A percentile compares a stretch with the other conserved stretches of the same genome.
Conservation (phyloP, 192 early-diverging fungal species). For the Paraglomus brasilianum region DNA sequence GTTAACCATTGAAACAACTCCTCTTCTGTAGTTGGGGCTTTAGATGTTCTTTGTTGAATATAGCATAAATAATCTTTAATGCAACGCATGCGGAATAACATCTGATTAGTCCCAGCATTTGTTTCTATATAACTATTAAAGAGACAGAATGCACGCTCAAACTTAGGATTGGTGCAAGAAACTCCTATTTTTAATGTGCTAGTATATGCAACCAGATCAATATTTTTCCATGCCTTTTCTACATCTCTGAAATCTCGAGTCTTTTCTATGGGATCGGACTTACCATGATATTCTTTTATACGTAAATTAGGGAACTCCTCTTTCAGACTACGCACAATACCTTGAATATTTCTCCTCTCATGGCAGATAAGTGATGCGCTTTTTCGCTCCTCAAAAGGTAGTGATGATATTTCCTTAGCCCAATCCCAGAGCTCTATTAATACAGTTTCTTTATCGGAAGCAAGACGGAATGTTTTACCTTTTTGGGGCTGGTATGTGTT, state of each 20-base stretch:
- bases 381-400: constrained; percentile 8
- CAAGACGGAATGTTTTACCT: neutral
- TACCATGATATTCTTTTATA: constrained; percentile 10
- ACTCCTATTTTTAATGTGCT: neutral
- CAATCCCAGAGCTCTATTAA: constrained; percentile 22
- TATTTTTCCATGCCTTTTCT: neutral
- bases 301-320: neutral
- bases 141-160: constrained; percentile 9
- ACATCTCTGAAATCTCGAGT: constrained; percentile 7
- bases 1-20: constrained; percentile 22
- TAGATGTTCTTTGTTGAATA: constrained; percentile 25
- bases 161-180: constrained; percentile 11
- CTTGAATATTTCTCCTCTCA: neutral
- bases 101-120: constrained; percentile 20
- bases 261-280: neutral
- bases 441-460: neutral
- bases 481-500: constrained; percentile 9
- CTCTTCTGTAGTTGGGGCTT: constrained; percentile 6
- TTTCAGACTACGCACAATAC: neutral
- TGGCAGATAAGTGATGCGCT: neutral
- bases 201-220: neutral
- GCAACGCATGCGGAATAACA: constrained; percentile 12
- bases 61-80: too few species aligned
- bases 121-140: constrained; percentile 18
- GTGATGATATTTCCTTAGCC: constrained; percentile 9